Percentiles rank a stretch among this genome's conserved stretches.
phyloP scores from a whole-genome alignment of 176 grass and related monocot species.

The Paspalum notatum region DNA sequence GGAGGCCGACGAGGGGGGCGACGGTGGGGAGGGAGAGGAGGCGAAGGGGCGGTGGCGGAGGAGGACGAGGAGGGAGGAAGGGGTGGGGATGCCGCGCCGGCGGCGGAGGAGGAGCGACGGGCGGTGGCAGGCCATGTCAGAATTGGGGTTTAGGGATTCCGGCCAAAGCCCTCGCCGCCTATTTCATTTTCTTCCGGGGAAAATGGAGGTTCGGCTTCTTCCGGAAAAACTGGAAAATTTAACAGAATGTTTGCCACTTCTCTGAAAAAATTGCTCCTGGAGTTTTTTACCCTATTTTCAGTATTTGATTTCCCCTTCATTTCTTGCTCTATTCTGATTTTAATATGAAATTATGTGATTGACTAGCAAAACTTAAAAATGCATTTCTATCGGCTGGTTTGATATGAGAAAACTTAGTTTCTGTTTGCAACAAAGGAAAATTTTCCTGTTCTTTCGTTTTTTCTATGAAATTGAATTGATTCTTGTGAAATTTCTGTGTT shows the following conservation, averaged over 20 bases:
- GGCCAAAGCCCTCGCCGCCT: slow-evolving; percentile 18
- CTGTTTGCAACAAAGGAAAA: too few species aligned
- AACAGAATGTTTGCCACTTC: neutral
- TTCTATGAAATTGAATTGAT: too few species aligned
- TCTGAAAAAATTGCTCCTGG: neutral
- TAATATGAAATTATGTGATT: too few species aligned
- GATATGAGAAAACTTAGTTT: too few species aligned
- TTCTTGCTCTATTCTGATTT: neutral
- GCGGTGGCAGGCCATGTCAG: slow-evolving; percentile 33
- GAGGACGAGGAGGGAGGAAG: slow-evolving; percentile 43
- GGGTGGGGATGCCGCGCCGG: slow-evolving; percentile 26
- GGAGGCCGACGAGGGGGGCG: slow-evolving; percentile 36
- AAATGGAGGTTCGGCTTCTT: too few species aligned
- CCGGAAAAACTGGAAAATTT: neutral
- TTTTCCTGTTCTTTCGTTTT: too few species aligned
- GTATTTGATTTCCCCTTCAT: neutral
- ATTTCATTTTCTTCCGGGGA: neutral
- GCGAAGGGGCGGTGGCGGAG: slow-evolving; percentile 13
- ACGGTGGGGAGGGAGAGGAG: slow-evolving; percentile 14
- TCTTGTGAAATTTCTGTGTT: too few species aligned
- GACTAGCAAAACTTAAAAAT: too few species aligned
- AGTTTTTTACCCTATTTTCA: neutral
- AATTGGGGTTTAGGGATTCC: slow-evolving; percentile 14
- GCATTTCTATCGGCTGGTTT: too few species aligned
- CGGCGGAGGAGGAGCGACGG: slow-evolving; percentile 36